Base-by-base conservation (phyloP, 2,329 filamentous ascomycete genomes). In the Beauveria australis region DNA sequence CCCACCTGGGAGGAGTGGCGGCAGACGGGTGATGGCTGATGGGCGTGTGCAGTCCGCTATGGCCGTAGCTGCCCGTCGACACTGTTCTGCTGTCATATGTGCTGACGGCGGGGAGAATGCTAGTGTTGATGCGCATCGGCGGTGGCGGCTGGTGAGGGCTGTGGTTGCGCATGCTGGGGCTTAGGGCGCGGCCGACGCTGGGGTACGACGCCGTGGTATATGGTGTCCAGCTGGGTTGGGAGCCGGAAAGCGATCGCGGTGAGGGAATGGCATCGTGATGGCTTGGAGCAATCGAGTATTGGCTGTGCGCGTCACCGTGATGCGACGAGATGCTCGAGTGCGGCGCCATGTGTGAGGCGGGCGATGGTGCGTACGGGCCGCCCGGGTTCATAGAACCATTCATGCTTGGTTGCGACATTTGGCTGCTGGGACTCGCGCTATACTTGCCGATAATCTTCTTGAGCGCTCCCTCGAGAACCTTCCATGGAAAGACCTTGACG, bases 371-470 rank as follows among this genome's bases (percentile, higher is more conserved):
- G 62, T 79, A 82, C 0, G 75, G 71, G 12, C 69, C 64, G 12
- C 69, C 64, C 12, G 70, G 66, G 61, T 70, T 74, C 54, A 71
- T 66, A 2, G 78, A 73, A 1, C 74, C 74, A 64, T 79, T 70
- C 65, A 81, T 69, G 63, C 73, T 77, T 41, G 74, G 66, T 1
- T 73, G 71, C 0, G 74, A 70, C 43, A 75, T 62, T 3, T 71
- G 72, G 64, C 73, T 73, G 63, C 73, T 73, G 1, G 77, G 77
- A 64, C 72, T 79, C n/a, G 79, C 79, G 69, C 79, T 82, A 72
- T 97, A 99, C 88, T 99, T 99, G 69, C 91, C 88, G 72, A 99
- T 96, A 70, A 99, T 97, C 80, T 99, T 99, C 82, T 95, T 96
- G 66, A 99, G 81, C 0, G 94, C 93, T 63, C 86, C 83, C 53